phyloP scores from a whole-genome alignment of 176 grass and related monocot species.

The Typha latifolia region DNA sequence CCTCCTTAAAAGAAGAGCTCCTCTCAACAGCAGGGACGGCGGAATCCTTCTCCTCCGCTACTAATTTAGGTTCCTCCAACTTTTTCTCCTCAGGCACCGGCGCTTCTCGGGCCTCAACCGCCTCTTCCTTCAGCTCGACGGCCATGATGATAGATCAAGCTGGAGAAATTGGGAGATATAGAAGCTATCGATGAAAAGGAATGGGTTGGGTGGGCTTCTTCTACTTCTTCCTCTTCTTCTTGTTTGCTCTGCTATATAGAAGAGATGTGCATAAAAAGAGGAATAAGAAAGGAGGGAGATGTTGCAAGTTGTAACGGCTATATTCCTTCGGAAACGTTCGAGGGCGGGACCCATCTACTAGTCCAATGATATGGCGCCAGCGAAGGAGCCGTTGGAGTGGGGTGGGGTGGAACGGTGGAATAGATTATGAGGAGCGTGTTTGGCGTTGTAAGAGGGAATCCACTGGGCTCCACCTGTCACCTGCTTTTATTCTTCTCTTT shows the following conservation, averaged over 20 bases:
- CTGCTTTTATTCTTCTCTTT: not conserved
- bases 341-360: not conserved
- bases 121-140: conserved; percentile 8
- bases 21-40: conserved; percentile 28
- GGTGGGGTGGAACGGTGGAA: too few relatives aligned
- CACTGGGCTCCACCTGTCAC: not conserved
- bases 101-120: conserved; percentile 4
- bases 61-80: conserved; percentile 17
- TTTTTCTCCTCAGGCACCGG: conserved; percentile 2
- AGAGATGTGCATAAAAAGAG: not conserved
- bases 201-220: not conserved
- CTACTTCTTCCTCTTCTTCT: not conserved
- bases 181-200: not conserved
- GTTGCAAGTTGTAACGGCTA: conserved; percentile 6
- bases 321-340: conserved; percentile 5
- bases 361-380: conserved; percentile 25
- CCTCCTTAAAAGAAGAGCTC: conserved; percentile 67
- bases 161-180: not conserved
- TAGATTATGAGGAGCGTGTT: not conserved
- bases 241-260: not conserved
- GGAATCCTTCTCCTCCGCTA: conserved; percentile 15
- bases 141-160: conserved; percentile 10
- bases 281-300: not conserved
- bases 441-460: conserved; percentile 7
- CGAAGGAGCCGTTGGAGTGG: not conserved